phyloP scores from a whole-genome alignment of 768 basidiomycete species.

The Xerocomellus chrysenteron region DNA sequence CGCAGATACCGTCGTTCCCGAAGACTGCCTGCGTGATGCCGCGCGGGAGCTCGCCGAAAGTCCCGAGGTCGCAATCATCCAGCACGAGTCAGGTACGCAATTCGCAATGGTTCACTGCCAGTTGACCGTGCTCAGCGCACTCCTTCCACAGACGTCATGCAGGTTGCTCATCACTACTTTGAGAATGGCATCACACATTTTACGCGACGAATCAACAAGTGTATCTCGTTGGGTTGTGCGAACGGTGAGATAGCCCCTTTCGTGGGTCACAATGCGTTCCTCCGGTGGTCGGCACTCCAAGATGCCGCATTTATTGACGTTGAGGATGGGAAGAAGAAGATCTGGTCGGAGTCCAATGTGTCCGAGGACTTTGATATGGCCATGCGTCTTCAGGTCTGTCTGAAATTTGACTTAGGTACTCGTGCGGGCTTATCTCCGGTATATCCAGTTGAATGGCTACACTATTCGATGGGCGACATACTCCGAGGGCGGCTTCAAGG shows the following conservation, averaged over 20 bases:
- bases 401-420: not conserved
- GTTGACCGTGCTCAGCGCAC: not conserved
- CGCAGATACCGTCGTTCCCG: conserved; percentile 86
- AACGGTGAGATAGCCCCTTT: conserved; percentile 80
- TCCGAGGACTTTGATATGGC: conserved; percentile 75
- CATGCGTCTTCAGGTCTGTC: conserved; percentile 45
- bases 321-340: conserved; percentile 58
- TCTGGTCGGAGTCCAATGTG: conserved; percentile 68
- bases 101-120: conserved; percentile 21
- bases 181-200: conserved; percentile 91
- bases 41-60: conserved; percentile 75
- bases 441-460: conserved; percentile 21
- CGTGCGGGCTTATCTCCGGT: not conserved
- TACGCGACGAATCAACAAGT: conserved; percentile 83
- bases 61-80: conserved; percentile 73
- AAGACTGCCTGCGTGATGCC: conserved; percentile 90
- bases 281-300: conserved; percentile 87
- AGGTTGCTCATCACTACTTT: conserved; percentile 87
- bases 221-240: conserved; percentile 73
- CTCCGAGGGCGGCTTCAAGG: conserved; percentile 84
- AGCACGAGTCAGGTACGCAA: conserved; percentile 78
- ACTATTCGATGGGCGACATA: conserved; percentile 73
- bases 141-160: conserved; percentile 68
- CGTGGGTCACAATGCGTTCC: conserved; percentile 86
- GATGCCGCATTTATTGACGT: conserved; percentile 74